Percentiles rank a stretch among this genome's conserved stretches.
Conservation (phyloP, 805 yeast genomes). For the Zygoascus biomembranicola region DNA sequence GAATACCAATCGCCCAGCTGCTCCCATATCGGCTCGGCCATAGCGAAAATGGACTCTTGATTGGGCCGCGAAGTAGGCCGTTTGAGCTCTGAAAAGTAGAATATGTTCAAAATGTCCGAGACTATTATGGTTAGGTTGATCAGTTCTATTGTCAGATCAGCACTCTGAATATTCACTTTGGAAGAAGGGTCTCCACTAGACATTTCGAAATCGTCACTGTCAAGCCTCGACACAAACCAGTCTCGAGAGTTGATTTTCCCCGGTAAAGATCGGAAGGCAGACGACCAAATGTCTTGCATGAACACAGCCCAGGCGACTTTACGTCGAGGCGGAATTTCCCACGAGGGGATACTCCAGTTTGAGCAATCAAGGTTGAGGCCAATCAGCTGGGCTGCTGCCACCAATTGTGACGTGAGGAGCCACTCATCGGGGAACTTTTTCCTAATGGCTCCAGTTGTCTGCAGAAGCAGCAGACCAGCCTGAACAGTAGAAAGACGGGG, state of each 20-base stretch:
- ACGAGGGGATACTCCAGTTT: conserved; percentile 23
- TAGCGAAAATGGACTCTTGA: background rate
- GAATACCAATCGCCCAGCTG: background rate
- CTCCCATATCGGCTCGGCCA: background rate
- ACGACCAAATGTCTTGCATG: conserved; percentile 21
- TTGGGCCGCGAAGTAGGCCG: background rate
- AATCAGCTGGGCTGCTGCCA: conserved; percentile 19
- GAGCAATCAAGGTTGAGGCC: conserved; percentile 22
- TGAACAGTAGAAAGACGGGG: conserved; percentile 32
- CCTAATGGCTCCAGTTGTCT: conserved; percentile 7
- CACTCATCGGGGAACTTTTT: conserved; percentile 24
- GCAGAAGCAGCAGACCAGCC: conserved; percentile 28
- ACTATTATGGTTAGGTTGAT: conserved; percentile 1
- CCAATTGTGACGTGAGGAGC: conserved; percentile 18
- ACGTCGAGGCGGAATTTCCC: conserved; percentile 22
- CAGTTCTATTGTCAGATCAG: conserved; percentile 1
- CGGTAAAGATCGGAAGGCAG: conserved; percentile 20
- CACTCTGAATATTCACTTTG: background rate
- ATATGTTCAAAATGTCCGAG: conserved; percentile 4
- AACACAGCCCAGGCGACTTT: conserved; percentile 25
- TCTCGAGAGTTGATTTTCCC: conserved; percentile 19
- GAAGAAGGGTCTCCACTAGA: background rate
- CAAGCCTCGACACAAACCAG: conserved; percentile 21
- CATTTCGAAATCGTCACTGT: conserved; percentile 18
- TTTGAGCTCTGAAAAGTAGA: conserved; percentile 3